Conservation (phyloP, 1,139 yeast species). For the Pichia norvegensis region DNA sequence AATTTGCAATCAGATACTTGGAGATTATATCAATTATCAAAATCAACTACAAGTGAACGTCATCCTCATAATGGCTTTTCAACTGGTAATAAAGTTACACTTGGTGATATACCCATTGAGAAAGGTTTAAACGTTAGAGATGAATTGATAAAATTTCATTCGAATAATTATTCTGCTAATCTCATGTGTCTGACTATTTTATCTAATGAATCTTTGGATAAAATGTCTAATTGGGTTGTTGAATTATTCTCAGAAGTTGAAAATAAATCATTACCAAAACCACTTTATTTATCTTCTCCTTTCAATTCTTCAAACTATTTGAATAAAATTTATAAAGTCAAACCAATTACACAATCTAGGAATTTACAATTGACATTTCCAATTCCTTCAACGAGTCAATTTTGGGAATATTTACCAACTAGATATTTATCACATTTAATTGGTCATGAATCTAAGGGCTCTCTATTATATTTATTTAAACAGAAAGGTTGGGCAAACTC, state of each 20-base stretch:
- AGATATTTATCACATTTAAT: conserved; percentile 69
- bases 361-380: conserved; percentile 60
- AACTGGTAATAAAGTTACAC: conserved; percentile 61
- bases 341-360: conserved; percentile 76
- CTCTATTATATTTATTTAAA: conserved; percentile 63
- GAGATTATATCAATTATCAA: conserved; percentile 82
- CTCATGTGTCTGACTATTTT: conserved; percentile 80
- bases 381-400: conserved; percentile 58
- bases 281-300: conserved; percentile 40
- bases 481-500: conserved; percentile 71
- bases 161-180: conserved; percentile 61
- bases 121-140: conserved; percentile 55
- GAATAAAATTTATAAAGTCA: conserved; percentile 49
- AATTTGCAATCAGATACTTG: conserved; percentile 84
- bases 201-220: conserved; percentile 73
- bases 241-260: conserved; percentile 59
- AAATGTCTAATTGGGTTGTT: conserved; percentile 60
- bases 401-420: conserved; percentile 64
- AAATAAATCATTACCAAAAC: conserved; percentile 46
- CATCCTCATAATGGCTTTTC: conserved; percentile 76
- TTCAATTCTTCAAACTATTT: conserved; percentile 38
- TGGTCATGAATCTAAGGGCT: conserved; percentile 91
- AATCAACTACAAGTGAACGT: conserved; percentile 56
- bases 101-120: conserved; percentile 46
- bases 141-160: conserved; percentile 54